Percentiles rank a stretch among this genome's conserved stretches.
Conservation (phyloP, 2,329 filamentous ascomycete genomes). For the Saccharata proteae region DNA sequence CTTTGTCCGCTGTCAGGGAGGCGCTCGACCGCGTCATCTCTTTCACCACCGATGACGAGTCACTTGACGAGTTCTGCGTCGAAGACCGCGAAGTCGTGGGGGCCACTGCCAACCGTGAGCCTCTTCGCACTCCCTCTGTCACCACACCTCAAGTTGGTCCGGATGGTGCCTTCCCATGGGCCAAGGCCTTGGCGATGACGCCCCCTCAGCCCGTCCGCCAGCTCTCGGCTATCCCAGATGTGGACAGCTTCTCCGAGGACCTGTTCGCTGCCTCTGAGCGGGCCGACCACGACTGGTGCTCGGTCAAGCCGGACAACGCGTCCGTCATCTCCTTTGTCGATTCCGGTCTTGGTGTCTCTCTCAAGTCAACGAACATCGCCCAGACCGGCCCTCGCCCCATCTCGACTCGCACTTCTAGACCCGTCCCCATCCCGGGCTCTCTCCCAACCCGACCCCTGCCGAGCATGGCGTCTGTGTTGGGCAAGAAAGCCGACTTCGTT, state of each 20-base stretch:
- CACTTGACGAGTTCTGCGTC: slow-evolving; percentile 84
- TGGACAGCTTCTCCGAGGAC: slow-evolving; percentile 70
- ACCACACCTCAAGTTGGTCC: slow-evolving; percentile 72
- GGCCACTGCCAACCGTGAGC: slow-evolving; percentile 79
- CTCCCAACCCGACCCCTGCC: slow-evolving; percentile 54
- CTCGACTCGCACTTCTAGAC: slow-evolving; percentile 48
- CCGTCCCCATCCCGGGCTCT: slow-evolving; percentile 68
- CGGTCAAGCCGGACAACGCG: slow-evolving; percentile 61
- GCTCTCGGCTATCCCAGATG: slow-evolving; percentile 72
- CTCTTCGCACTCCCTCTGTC: slow-evolving; percentile 87
- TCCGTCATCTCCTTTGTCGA: slow-evolving; percentile 76
- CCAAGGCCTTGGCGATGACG: slow-evolving; percentile 72
- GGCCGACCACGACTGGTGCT: slow-evolving; percentile 58
- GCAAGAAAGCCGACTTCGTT: slow-evolving; percentile 61
- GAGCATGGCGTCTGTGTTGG: slow-evolving; percentile 69
- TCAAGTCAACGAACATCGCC: slow-evolving; percentile 48
- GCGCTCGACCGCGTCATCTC: slow-evolving; percentile 69
- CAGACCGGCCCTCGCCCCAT: slow-evolving; percentile 38
- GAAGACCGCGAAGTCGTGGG: slow-evolving; percentile 61
- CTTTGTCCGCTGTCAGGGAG: slow-evolving; percentile 63
- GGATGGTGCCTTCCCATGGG: slow-evolving; percentile 81
- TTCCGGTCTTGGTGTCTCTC: slow-evolving; percentile 68
- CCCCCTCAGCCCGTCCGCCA: slow-evolving; percentile 63
- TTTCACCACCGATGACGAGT: slow-evolving; percentile 90
- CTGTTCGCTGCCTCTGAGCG: slow-evolving; percentile 69